Base-by-base conservation (phyloP, 345 rosid genomes). In the Aethionema arabicum region DNA sequence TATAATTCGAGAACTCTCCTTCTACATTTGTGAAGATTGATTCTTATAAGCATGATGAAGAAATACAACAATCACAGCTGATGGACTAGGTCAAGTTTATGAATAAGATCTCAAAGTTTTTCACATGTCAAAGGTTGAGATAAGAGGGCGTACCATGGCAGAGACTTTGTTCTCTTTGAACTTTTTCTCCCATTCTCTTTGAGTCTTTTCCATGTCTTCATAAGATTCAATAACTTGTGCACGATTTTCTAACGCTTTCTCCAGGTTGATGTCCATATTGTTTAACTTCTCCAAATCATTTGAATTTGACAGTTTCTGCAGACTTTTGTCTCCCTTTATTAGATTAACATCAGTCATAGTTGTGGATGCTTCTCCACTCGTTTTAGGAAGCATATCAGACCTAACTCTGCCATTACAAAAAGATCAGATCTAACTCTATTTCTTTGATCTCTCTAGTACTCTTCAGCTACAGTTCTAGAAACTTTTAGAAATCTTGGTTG, bases 121-220 rank as follows among this genome's bases (percentile, higher is more conserved):
- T n/a, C 10, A 45, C 14, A 61, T 55, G 30, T 45, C 51, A 47
- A 63, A 56, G 58, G 14, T 14, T 56, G 32, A 56, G 74, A 57
- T 11, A 39, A n/a, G 46, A 31, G 48, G 69, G 57, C 83, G 76
- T 85, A 93, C 99, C 93, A 77, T 82, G 49, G 90, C 73, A 61
- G 83, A 56, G 38, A 65, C 79, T 73, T 77, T 84, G 59, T 78
- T 81, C 72, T 89, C 98, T 71, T 74, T 79, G 76, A 81, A 87
- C 72, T 83, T 89, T 77, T 81, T 88, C 77, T 93, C 99, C 99
- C 99, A 89, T 62, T 93, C 87, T 76, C 78, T 78, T 74, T 93
- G 99, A 68, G 81, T 84, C 82, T 79, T 83, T 78, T 93, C 99
- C 99, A 93, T 84, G 38, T 66, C 88, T 80, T 76, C 88, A 67